Evolutionary conservation across 2,329 filamentous ascomycete genomes (phyloP).

Genomic region (Fusarium neocosmosporiellum): DNA sequence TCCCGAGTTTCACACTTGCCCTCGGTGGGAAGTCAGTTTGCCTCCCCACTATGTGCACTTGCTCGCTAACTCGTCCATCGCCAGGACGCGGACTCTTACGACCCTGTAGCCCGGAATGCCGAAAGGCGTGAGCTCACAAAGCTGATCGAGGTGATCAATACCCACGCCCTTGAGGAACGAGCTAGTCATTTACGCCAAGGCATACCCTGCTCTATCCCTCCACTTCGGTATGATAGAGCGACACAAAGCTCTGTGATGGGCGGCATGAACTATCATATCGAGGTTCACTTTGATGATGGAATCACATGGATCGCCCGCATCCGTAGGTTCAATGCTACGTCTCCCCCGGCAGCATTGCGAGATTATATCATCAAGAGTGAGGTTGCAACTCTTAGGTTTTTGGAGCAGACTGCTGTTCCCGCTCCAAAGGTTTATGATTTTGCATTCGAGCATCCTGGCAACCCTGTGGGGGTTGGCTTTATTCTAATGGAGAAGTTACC

Average conservation of each 20-base stretch:
- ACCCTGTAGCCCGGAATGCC: slow-evolving; percentile 47
- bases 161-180: neutral
- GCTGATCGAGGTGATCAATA: slow-evolving; percentile 51
- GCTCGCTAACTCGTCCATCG: slow-evolving; percentile 23
- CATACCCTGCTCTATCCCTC: too few relatives aligned
- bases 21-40: slow-evolving; percentile 51
- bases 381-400: slow-evolving; percentile 54
- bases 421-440: slow-evolving; percentile 53
- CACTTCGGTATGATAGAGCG: too few relatives aligned
- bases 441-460: slow-evolving; percentile 42
- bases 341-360: slow-evolving; percentile 48
- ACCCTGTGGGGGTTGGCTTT: slow-evolving; percentile 53
- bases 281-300: slow-evolving; percentile 53
- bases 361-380: slow-evolving; percentile 54
- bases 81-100: slow-evolving; percentile 51
- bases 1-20: slow-evolving; percentile 48
- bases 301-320: slow-evolving; percentile 56
- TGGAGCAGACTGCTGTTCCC: slow-evolving; percentile 50
- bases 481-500: slow-evolving; percentile 57
- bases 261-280: too few relatives aligned
- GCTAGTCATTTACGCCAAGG: too few relatives aligned
- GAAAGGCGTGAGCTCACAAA: slow-evolving; percentile 48
- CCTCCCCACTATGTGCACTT: neutral
- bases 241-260: too few relatives aligned
- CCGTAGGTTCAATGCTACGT: slow-evolving; percentile 53